Conservation (phyloP, 2,329 filamentous ascomycete species). For the Truncatella angustata region DNA sequence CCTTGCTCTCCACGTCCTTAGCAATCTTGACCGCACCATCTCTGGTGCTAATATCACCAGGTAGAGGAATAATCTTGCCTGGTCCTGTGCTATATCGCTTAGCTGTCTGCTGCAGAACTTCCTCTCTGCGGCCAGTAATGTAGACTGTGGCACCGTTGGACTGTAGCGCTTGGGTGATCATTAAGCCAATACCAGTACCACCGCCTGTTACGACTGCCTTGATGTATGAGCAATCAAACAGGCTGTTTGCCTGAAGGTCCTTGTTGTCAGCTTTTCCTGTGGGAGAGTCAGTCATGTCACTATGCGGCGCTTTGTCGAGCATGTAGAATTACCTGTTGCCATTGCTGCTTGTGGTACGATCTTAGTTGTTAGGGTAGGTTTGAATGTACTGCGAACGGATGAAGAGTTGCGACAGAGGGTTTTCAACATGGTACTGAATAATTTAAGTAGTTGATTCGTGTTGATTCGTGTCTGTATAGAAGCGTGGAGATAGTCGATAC, state of each 20-base stretch:
- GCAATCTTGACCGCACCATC: conserved; percentile 43
- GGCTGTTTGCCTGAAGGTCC: conserved; percentile 6
- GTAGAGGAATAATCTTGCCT: conserved; percentile 9
- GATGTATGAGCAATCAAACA: conserved; percentile 11
- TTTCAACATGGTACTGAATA: not conserved
- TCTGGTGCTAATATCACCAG: conserved; percentile 32
- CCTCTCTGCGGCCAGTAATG: conserved; percentile 16
- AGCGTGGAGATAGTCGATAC: too few species aligned
- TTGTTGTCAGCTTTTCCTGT: conserved; percentile 6
- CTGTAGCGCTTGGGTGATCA: conserved; percentile 15
- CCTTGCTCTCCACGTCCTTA: conserved; percentile 49
- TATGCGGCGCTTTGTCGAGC: not conserved
- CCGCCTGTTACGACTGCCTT: conserved; percentile 15
- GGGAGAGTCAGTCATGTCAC: not conserved
- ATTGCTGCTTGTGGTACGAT: conserved; percentile 7
- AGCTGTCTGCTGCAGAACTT: conserved; percentile 12
- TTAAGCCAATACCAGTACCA: conserved; percentile 14
- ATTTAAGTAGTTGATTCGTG: not conserved
- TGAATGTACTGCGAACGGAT: conserved; percentile 2
- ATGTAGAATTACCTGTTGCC: conserved; percentile 5
- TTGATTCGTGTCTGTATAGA: not conserved
- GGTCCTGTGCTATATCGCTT: conserved; percentile 10
- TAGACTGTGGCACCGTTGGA: conserved; percentile 20
- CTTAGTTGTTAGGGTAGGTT: not conserved
- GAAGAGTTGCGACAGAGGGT: not conserved